These are phyloP conservation scores for Galerina marginata DNA, from an alignment of 768 basidiomycete species.

Conservation along the genomic window DNA sequence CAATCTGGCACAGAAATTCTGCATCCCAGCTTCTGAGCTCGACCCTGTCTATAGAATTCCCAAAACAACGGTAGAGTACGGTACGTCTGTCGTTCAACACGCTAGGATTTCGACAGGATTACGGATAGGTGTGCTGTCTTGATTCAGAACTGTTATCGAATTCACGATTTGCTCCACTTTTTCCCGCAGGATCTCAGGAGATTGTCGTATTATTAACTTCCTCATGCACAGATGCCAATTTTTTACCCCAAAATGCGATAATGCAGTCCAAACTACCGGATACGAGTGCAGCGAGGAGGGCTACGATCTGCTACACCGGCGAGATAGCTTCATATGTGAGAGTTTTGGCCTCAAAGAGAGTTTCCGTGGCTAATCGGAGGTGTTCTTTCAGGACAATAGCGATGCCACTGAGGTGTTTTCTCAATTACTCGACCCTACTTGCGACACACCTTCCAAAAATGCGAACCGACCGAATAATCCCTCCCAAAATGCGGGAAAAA, in stretches of 20 bases:
- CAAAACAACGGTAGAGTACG: not conserved
- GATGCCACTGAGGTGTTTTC: not conserved
- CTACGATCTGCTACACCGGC: constrained; percentile 6
- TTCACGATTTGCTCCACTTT: too few relatives aligned
- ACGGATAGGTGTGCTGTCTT: too few relatives aligned
- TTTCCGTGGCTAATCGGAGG: too few relatives aligned
- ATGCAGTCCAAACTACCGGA: not conserved
- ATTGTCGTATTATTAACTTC: not conserved
- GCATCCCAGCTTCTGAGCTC: constrained; percentile 11
- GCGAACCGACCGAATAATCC: not conserved
- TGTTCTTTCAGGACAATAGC: too few relatives aligned
- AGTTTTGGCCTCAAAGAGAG: too few relatives aligned
- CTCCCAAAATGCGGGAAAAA: not conserved
- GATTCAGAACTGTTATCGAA: too few relatives aligned
- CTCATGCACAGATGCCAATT: constrained; percentile 10
- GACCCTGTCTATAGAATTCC: constrained; percentile 19
- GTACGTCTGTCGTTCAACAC: constrained; percentile 5
- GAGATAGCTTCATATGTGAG: not conserved
- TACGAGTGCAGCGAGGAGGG: constrained; percentile 11
- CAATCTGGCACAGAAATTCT: constrained; percentile 12
- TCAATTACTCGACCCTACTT: not conserved
- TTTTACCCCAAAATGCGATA: constrained; percentile 1
- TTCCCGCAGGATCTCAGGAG: too few relatives aligned
- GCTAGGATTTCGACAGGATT: not conserved
- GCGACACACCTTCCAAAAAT: not conserved